These are phyloP conservation scores for Parachaetomium inaequale DNA, from an alignment of 495 filamentous ascomycete species.

Conservation along the genomic window DNA sequence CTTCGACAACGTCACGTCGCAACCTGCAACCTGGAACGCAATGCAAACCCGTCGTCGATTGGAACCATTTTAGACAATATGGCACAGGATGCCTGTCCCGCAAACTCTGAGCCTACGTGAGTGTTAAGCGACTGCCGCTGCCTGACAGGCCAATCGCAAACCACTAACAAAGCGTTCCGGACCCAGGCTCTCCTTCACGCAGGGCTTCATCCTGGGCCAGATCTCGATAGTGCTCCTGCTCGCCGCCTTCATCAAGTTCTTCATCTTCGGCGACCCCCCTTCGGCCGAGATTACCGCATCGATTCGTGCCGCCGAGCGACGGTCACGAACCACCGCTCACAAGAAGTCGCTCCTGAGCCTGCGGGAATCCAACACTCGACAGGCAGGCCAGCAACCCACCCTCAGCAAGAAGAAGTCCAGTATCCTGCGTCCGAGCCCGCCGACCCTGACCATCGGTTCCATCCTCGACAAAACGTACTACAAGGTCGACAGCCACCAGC, in stretches of 20 bases:
- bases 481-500: conserved; percentile 91
- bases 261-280: conserved; percentile 95
- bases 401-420: conserved; percentile 73
- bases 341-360: conserved; percentile 63
- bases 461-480: conserved; percentile 97
- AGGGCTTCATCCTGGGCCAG: conserved; percentile 91
- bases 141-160: neutral
- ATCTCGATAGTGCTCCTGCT: conserved; percentile 85
- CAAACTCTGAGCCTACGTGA: conserved; percentile 47
- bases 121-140: conserved; percentile 14
- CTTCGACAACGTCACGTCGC: neutral
- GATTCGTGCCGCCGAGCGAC: conserved; percentile 64
- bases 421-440: conserved; percentile 62
- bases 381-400: conserved; percentile 31
- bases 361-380: conserved; percentile 40
- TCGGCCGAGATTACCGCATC: conserved; percentile 70
- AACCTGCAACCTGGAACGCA: neutral
- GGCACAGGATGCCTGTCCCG: conserved; percentile 42
- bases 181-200: conserved; percentile 77
- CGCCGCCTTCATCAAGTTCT: conserved; percentile 97
- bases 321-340: conserved; percentile 59
- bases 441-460: conserved; percentile 69
- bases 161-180: conserved; percentile 7
- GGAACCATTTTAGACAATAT: conserved; percentile 18
- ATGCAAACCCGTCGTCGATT: neutral